Conservation (phyloP, 495 filamentous ascomycete genomes). For the Penicillium pulvis region DNA sequence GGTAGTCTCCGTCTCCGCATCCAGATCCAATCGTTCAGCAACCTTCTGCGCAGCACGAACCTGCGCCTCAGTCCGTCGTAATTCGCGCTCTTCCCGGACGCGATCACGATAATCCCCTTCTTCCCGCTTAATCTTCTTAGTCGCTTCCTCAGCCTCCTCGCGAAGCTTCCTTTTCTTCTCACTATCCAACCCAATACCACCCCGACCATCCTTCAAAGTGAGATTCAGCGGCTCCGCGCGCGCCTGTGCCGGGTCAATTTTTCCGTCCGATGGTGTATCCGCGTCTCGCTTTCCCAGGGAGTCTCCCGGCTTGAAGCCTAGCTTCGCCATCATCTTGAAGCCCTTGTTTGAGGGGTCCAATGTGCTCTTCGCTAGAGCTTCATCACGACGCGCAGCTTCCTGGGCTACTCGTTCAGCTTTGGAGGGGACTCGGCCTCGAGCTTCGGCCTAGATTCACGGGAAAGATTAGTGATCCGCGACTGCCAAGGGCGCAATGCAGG, state of each 20-base stretch:
- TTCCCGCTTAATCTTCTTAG: conserved; percentile 64
- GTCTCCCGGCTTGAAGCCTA: conserved; percentile 79
- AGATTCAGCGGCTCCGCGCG: conserved; percentile 68
- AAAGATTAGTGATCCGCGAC: neutral
- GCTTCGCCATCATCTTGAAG: conserved; percentile 92
- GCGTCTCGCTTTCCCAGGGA: conserved; percentile 61
- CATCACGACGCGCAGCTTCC: conserved; percentile 70
- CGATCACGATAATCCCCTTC: conserved; percentile 79
- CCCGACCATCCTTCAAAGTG: conserved; percentile 72
- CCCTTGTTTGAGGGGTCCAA: conserved; percentile 72
- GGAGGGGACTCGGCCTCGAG: conserved; percentile 55
- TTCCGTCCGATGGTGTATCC: conserved; percentile 5
- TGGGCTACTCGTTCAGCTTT: conserved; percentile 79
- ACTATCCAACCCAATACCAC: conserved; percentile 82
- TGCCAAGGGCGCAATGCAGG: neutral
- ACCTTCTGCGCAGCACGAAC: conserved; percentile 79
- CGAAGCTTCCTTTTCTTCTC: conserved; percentile 81
- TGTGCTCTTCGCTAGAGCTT: conserved; percentile 70
- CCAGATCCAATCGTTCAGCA: conserved; percentile 69
- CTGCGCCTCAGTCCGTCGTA: conserved; percentile 65
- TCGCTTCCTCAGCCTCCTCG: conserved; percentile 60
- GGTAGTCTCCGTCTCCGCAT: conserved; percentile 34
- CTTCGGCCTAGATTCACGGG: conserved; percentile 39
- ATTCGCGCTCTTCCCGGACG: conserved; percentile 70
- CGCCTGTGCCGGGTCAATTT: conserved; percentile 19